A percentile compares a stretch with the other conserved stretches of the same genome.
phyloP scores from a whole-genome alignment of 163 green algal genomes.

The Scenedesmus sp. region DNA sequence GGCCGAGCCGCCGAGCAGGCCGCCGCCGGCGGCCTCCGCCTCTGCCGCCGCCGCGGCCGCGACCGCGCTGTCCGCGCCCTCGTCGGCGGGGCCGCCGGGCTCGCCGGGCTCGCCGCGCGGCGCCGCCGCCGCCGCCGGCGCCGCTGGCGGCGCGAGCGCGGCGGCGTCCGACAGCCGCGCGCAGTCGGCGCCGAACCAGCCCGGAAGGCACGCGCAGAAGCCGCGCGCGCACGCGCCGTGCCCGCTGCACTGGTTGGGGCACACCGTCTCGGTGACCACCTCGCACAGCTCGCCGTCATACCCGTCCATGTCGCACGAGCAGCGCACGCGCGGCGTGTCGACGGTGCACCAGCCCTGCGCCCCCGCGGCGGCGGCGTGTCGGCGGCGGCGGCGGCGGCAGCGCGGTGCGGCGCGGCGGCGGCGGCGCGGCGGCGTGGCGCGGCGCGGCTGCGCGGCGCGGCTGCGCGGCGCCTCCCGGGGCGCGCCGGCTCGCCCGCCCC shows the following conservation, averaged over 20 bases:
- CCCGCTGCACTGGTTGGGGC: slow-evolving; percentile 43
- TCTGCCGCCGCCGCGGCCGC: neutral
- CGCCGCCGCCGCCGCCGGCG: slow-evolving; percentile 1
- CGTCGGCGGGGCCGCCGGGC: too few species aligned
- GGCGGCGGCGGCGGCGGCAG: neutral
- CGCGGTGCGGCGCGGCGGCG: neutral
- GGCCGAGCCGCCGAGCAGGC: neutral
- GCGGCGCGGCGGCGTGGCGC: too few species aligned
- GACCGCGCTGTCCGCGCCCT: neutral
- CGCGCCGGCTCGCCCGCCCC: neutral
- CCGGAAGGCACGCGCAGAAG: slow-evolving; percentile 68
- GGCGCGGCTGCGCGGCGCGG: too few species aligned
- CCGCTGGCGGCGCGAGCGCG: neutral
- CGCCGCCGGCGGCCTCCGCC: neutral
- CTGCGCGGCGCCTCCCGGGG: too few species aligned
- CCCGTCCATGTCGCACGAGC: slow-evolving; percentile 41
- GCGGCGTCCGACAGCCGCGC: slow-evolving; percentile 1
- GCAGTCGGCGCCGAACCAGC: slow-evolving; percentile 43
- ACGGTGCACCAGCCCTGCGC: slow-evolving; percentile 58
- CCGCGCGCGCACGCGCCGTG: slow-evolving; percentile 68
- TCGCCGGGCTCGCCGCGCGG: too few species aligned
- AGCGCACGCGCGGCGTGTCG: slow-evolving; percentile 20
- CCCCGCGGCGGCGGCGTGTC: neutral
- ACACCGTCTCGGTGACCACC: slow-evolving; percentile 32
- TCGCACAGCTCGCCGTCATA: slow-evolving; percentile 31